Evolutionary conservation across 768 basidiomycete species (phyloP), one percentile per base, ranked within the genome.

Genomic region (Scleroderma bovista): DNA sequence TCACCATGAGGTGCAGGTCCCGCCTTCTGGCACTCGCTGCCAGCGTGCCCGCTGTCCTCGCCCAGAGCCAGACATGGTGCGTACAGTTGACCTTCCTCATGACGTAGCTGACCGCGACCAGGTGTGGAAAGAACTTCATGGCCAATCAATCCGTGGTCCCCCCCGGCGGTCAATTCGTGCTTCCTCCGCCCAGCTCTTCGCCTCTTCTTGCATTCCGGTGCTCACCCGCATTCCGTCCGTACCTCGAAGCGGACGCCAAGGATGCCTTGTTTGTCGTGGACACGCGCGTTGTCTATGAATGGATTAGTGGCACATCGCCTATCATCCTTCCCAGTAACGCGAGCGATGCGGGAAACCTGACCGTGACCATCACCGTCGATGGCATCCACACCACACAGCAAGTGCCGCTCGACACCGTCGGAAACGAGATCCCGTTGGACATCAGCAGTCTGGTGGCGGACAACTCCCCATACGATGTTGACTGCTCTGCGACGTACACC

Each of bases 121-220:
- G 79, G 76, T 79, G 77, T 41, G 75, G 75, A 37, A 78, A 79
- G 60, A 71, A 77, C 53, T 79, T 63, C 57, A 72, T 72, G 66
- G 32, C 64, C 7, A 65, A 66, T 20, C 62, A 74, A 47, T 66
- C 72, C 1, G 62, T 73, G 6, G 68, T 74, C 16, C 69, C 70
- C 1, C 76, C 78, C 0, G 76, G 73, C 1, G 76, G 77, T 2
- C 66, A 72, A 46, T 79, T 79, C 50, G 63, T 65, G 7, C 47
- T 68, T 1, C 73, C 74, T 1, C 54, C 58, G 0, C 47, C 54
- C 3, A 74, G 73, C 4, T 17, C 57, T 3, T 53, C 55, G 7
- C 72, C 77, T 9, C 65, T 77, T 13, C 61, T 78, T 1, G 72
- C 72, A 0, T 68, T 79, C 39, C 72, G 74, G 39, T 79, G 77